Evolutionary conservation across 2,329 filamentous ascomycete species (phyloP).

Genomic region (Aureobasidium leucospermi): DNA sequence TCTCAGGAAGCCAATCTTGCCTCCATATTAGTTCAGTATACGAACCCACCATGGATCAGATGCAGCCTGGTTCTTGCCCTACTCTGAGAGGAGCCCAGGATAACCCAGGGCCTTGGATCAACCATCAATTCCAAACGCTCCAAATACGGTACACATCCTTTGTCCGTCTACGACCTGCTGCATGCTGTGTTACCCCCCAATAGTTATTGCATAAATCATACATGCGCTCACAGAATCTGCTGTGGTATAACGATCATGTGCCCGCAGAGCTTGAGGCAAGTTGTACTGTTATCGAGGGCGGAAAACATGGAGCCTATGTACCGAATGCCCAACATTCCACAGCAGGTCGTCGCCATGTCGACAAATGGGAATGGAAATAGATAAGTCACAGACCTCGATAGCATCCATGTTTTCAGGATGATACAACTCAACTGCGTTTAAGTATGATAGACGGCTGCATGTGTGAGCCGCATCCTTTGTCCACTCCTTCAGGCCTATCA

Average conservation of each 20-base stretch:
- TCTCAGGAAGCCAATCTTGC: no score
- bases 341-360: not conserved
- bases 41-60: no score
- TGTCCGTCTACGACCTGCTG: not conserved
- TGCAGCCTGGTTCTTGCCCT: no score
- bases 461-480: not conserved
- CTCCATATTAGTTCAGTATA: no score
- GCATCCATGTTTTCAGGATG: not conserved
- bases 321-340: not conserved
- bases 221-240: no score
- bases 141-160: no score
- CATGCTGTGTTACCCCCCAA: not conserved
- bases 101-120: no score
- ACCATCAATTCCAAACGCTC: no score
- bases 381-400: not conserved
- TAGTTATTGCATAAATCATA: no score
- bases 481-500: not conserved
- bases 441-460: constrained; percentile 3
- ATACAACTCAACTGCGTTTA: not conserved
- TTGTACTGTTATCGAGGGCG: not conserved
- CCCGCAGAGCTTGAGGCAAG: not conserved
- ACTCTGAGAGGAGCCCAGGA: no score
- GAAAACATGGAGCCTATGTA: not conserved
- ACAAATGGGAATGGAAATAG: constrained; percentile 9
- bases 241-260: not conserved